Evolutionary conservation across 306 rosid species (phyloP).

Genomic region (Arachis stenosperma): DNA sequence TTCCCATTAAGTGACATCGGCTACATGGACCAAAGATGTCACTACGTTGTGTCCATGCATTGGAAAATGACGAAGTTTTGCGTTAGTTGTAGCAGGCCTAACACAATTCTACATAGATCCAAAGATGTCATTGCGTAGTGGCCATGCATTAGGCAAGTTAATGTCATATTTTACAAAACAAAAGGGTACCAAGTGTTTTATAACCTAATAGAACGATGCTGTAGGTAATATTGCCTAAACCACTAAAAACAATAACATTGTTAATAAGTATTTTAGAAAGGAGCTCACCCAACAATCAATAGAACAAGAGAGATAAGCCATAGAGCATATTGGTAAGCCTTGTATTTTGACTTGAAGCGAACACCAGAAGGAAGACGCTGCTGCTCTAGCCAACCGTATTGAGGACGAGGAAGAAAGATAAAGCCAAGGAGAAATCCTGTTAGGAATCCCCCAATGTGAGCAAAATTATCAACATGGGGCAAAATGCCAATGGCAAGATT

Average conservation of each 20-base stretch:
- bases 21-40: too few species aligned
- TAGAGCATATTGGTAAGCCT: conserved; percentile 69
- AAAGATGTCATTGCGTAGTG: too few species aligned
- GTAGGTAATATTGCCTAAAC: too few species aligned
- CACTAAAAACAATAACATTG: neutral
- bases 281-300: conserved; percentile 66
- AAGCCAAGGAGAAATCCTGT: conserved; percentile 82
- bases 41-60: too few species aligned
- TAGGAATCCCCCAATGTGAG: conserved; percentile 84
- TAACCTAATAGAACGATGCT: too few species aligned
- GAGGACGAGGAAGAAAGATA: conserved; percentile 77
- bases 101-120: too few species aligned
- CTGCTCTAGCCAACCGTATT: conserved; percentile 65
- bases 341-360: conserved; percentile 66
- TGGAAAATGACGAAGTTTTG: too few species aligned
- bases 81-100: too few species aligned
- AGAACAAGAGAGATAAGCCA: conserved; percentile 63
- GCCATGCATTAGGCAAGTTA: too few species aligned
- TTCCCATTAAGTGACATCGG: too few species aligned
- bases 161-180: too few species aligned
- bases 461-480: conserved; percentile 85
- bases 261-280: neutral
- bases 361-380: conserved; percentile 49
- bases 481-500: conserved; percentile 85
- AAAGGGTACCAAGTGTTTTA: too few species aligned